A percentile compares a stretch with the other conserved stretches of the same genome.
Conservation (phyloP, 106 monocot genomes). For the Allium fistulosum region DNA sequence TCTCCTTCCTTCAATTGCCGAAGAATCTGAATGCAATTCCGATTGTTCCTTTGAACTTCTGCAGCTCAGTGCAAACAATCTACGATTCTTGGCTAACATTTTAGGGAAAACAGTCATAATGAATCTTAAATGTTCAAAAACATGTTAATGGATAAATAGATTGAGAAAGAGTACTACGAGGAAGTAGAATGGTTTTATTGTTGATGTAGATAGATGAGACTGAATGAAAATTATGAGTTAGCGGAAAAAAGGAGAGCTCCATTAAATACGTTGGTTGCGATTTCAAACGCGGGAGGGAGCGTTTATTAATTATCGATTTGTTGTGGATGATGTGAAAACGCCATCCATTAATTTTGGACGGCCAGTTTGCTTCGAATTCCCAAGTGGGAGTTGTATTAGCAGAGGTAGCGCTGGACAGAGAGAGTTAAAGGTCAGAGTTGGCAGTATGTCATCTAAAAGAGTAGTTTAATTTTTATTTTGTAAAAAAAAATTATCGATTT, state of each 20-base stretch:
- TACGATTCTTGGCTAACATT: neutral
- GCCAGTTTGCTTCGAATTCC: neutral
- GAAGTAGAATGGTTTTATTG: neutral
- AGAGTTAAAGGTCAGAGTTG: no score
- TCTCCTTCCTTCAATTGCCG: neutral
- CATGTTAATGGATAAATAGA: neutral
- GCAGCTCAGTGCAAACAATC: neutral
- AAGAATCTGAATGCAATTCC: neutral
- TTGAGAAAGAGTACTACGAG: neutral
- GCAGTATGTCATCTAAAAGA: no score
- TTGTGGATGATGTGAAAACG: neutral
- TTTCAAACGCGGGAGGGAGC: neutral
- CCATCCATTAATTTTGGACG: neutral
- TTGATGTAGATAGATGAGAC: neutral
- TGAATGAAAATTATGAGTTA: neutral
- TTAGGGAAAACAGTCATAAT: neutral
- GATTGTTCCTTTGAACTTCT: neutral
- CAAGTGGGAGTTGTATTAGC: no score
- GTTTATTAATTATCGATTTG: neutral
- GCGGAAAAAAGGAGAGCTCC: neutral
- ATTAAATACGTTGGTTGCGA: neutral
- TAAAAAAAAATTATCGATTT: no score
- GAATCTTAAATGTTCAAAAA: neutral
- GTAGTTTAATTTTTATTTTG: no score
- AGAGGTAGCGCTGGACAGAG: no score